These are phyloP conservation scores for sunflower (Helianthus annuus) DNA, from an alignment of 129 eudicot species.

Conservation along the genomic window DNA sequence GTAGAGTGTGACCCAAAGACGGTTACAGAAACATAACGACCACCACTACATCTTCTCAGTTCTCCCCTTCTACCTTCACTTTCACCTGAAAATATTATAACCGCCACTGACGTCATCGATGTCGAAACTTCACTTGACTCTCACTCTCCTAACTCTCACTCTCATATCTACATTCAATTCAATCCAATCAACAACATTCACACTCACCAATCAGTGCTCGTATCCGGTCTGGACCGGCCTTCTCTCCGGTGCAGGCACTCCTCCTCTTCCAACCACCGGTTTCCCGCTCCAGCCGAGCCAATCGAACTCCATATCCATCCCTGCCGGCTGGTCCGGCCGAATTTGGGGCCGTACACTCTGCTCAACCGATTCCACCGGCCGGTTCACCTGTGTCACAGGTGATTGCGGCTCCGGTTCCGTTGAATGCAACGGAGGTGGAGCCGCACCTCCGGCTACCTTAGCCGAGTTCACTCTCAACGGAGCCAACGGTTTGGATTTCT, in stretches of 20 bases:
- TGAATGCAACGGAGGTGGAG: slow-evolving; percentile 41
- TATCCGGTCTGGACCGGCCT: slow-evolving; percentile 39
- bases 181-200: slow-evolving; percentile 31
- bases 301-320: slow-evolving; percentile 26
- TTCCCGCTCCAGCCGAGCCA: slow-evolving; percentile 33
- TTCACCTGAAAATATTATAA: not conserved
- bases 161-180: not conserved
- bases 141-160: not conserved
- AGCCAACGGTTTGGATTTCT: slow-evolving; percentile 39
- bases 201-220: slow-evolving; percentile 35
- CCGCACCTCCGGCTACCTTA: slow-evolving; percentile 41
- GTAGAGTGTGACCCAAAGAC: not conserved
- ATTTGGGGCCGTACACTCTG: slow-evolving; percentile 46
- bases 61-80: not conserved
- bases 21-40: not conserved
- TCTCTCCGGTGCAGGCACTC: slow-evolving; percentile 41
- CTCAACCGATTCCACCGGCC: slow-evolving; percentile 33
- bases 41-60: slow-evolving; percentile 7
- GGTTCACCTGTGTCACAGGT: slow-evolving; percentile 35
- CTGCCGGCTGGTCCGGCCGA: slow-evolving; percentile 44
- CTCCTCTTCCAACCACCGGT: slow-evolving; percentile 39
- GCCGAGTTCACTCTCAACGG: slow-evolving; percentile 42
- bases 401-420: slow-evolving; percentile 44
- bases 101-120: slow-evolving; percentile 2
- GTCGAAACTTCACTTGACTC: slow-evolving; percentile 3